A percentile compares a stretch with the other conserved stretches of the same genome.
These are phyloP conservation scores for Colletotrichum tropicicola DNA, from an alignment of 2,329 filamentous ascomycete genomes.

Conservation along the genomic window DNA sequence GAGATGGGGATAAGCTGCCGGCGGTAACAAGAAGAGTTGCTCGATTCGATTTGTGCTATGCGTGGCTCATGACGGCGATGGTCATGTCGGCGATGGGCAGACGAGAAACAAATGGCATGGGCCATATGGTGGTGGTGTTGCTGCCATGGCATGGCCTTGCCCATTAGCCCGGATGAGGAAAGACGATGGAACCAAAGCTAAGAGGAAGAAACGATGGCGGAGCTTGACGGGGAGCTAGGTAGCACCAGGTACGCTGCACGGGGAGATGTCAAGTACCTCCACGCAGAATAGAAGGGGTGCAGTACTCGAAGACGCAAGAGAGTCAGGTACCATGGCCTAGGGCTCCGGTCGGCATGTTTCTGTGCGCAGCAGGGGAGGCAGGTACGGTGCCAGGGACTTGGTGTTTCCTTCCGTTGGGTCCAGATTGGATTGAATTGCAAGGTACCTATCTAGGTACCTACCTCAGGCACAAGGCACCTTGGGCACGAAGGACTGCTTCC, in stretches of 20 bases:
- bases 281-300: neutral
- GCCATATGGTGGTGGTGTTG: neutral
- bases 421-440: no score
- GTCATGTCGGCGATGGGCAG: no score
- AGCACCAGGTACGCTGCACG: neutral
- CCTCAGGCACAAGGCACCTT: neutral
- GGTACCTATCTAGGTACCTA: neutral
- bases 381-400: slow-evolving; percentile 14
- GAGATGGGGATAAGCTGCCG: no score
- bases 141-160: neutral
- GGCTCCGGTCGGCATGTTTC: slow-evolving; percentile 12
- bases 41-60: no score
- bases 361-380: slow-evolving; percentile 8
- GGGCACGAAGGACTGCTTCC: neutral
- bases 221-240: neutral
- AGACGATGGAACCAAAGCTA: neutral
- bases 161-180: slow-evolving; percentile 14
- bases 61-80: no score
- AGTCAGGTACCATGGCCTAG: neutral
- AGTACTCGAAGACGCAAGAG: neutral
- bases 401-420: slow-evolving; percentile 2
- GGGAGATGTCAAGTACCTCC: neutral
- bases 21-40: no score
- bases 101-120: slow-evolving; percentile 3
- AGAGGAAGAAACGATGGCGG: slow-evolving; percentile 14